These are phyloP conservation scores for Taiozyma onychis DNA, from an alignment of 1,139 yeast genomes.

Conservation along the genomic window DNA sequence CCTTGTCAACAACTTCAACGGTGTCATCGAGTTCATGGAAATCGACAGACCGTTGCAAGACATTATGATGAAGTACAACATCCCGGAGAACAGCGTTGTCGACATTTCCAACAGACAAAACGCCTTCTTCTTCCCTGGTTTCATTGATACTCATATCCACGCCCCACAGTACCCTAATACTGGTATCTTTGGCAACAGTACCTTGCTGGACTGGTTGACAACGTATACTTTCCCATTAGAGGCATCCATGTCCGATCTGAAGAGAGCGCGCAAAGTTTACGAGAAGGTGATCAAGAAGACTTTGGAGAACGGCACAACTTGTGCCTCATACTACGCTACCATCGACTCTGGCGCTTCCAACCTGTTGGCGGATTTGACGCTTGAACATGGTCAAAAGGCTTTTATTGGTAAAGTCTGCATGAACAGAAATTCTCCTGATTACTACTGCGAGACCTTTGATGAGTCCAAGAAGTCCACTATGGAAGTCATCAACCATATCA, in stretches of 20 bases:
- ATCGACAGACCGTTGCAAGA: slow-evolving; percentile 12
- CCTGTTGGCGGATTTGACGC: slow-evolving; percentile 66
- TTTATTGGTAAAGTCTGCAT: slow-evolving; percentile 94
- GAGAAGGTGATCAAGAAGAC: slow-evolving; percentile 61
- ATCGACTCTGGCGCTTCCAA: slow-evolving; percentile 74
- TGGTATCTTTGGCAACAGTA: slow-evolving; percentile 84
- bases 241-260: slow-evolving; percentile 44
- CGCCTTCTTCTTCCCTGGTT: slow-evolving; percentile 82
- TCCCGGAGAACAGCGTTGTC: slow-evolving; percentile 18
- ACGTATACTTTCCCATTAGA: slow-evolving; percentile 89
- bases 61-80: slow-evolving; percentile 1
- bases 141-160: slow-evolving; percentile 92
- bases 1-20: slow-evolving; percentile 43
- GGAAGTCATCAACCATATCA: slow-evolving; percentile 52
- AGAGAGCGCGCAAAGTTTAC: slow-evolving; percentile 58
- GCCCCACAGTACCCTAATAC: slow-evolving; percentile 96
- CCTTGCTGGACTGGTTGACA: slow-evolving; percentile 82
- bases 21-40: slow-evolving; percentile 41
- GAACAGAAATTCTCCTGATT: slow-evolving; percentile 68
- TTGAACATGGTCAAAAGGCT: slow-evolving; percentile 74
- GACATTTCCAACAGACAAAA: slow-evolving; percentile 26
- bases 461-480: slow-evolving; percentile 55
- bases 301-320: slow-evolving; percentile 76
- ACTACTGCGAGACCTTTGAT: slow-evolving; percentile 55
- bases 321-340: slow-evolving; percentile 89